Evolutionary conservation across 495 filamentous ascomycete genomes (phyloP), one percentile per base, ranked within the genome.

Genomic region (Aspergillus kassunensis): DNA sequence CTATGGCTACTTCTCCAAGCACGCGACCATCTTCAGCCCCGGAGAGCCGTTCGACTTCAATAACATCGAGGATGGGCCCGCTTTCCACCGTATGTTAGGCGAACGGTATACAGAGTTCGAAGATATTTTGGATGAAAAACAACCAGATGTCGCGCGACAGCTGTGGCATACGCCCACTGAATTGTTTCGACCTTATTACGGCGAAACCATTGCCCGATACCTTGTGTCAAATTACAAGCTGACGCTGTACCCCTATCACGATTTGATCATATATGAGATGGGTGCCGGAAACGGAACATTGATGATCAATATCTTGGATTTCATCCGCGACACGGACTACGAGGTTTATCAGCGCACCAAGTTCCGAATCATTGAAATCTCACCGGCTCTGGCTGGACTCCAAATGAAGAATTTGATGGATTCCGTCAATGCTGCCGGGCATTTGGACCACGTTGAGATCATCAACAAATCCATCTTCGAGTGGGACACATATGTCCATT

Each of bases 161-260:
- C 76, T 99, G 30, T 99, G 93, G 93, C 95, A 97, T 67, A 99
- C 93, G 3, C 93, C 93, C 1, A 99, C 93, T 0, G 93, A 99
- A 70, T 80, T 99, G 0, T 99, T 99, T 70, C 81, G 88, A 46
- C 93, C 93, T 2, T 93, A 93, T 69, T 99, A 99, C 66, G 95
- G 93, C 51, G 91, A 97, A 73, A 88, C 95, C 4, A 91, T 99
- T 57, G 91, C 92, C 3, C 84, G 90, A 23, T 97, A 97, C 62
- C 81, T 99, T 6, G 80, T 97, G 45, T 84, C 88, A 47, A 96
- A 99, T 73, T 99, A 99, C 79, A 89, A 92, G 66, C 80, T 96
- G 61, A 88, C 87, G 21, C 81, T 90, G 19, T 97, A 91, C 69
- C 95, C 93, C 6, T 96, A 96, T 76, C 85, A 95, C 69, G 93